phyloP scores from a whole-genome alignment of 306 rosid genomes.

The Fragaria vesca region DNA sequence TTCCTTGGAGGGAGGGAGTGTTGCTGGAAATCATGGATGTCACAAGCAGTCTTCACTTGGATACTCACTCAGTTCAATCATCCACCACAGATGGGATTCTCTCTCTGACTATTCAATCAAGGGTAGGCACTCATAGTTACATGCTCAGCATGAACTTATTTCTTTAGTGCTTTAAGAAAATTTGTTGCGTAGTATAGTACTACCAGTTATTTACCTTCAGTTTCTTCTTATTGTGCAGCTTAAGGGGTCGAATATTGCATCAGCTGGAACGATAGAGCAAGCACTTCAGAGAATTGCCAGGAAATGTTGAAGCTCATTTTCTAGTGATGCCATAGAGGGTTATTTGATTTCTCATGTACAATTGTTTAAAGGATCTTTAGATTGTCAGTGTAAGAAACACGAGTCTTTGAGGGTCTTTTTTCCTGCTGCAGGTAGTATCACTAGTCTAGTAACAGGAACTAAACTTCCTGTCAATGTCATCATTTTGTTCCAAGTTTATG shows the following conservation, averaged over 20 bases:
- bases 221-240: slow-evolving; percentile 26
- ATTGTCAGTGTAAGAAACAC: slow-evolving; percentile 16
- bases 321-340: slow-evolving; percentile 1
- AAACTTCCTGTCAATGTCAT: not conserved
- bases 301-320: slow-evolving; percentile 21
- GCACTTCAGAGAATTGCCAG: slow-evolving; percentile 32
- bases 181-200: not conserved
- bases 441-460: slow-evolving; percentile 10
- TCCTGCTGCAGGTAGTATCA: slow-evolving; percentile 6
- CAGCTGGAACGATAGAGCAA: slow-evolving; percentile 33
- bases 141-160: not conserved
- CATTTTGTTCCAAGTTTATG: not conserved
- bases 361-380: slow-evolving; percentile 16
- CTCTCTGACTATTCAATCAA: slow-evolving; percentile 54
- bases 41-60: slow-evolving; percentile 49
- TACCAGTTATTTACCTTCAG: not conserved
- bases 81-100: slow-evolving; percentile 59
- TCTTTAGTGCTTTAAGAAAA: not conserved
- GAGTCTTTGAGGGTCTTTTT: slow-evolving; percentile 10
- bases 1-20: slow-evolving; percentile 54
- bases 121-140: slow-evolving; percentile 40
- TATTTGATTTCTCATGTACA: slow-evolving; percentile 5
- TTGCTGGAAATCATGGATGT: slow-evolving; percentile 67
- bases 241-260: slow-evolving; percentile 23
- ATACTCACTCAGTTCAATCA: slow-evolving; percentile 73